These are phyloP conservation scores for Trichosporon coremiiforme DNA, from an alignment of 1,284 basidiomycete species.

Conservation along the genomic window DNA sequence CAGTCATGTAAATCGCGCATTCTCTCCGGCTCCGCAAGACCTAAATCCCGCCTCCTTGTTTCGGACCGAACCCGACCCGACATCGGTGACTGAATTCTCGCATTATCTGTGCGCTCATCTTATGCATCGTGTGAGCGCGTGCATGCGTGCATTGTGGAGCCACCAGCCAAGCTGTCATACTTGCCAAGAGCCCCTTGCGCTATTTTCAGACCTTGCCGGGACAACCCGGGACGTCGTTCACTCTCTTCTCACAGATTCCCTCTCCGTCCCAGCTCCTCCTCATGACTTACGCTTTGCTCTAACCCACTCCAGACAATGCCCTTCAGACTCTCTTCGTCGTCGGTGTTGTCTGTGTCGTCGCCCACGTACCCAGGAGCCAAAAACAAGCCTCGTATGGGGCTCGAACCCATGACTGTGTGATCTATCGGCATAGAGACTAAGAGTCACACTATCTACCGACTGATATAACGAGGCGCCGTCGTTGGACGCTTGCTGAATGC, in stretches of 20 bases:
- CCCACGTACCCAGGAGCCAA: neutral
- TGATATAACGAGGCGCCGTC: conserved; percentile 6
- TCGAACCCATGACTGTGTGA: conserved; percentile 11
- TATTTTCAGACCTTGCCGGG: neutral
- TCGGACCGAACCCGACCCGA: neutral
- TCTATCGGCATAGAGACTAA: neutral
- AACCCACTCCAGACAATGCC: neutral
- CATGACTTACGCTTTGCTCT: too few relatives aligned
- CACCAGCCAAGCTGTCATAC: too few relatives aligned
- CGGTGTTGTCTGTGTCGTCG: neutral
- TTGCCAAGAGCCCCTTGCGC: neutral
- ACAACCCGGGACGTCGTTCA: too few relatives aligned
- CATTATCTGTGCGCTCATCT: neutral
- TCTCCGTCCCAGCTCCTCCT: too few relatives aligned
- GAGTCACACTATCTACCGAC: conserved; percentile 12
- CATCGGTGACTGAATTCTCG: neutral
- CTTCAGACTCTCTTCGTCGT: too few relatives aligned
- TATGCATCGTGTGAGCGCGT: neutral
- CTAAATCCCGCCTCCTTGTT: neutral
- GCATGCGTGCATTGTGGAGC: too few relatives aligned
- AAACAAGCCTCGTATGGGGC: conserved; percentile 13
- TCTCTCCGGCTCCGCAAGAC: neutral
- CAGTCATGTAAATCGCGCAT: conserved; percentile 6
- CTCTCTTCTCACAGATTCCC: too few relatives aligned
- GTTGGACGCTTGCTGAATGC: neutral